Evolutionary conservation across 768 basidiomycete species (phyloP).

Genomic region (Lactarius deliciosus): DNA sequence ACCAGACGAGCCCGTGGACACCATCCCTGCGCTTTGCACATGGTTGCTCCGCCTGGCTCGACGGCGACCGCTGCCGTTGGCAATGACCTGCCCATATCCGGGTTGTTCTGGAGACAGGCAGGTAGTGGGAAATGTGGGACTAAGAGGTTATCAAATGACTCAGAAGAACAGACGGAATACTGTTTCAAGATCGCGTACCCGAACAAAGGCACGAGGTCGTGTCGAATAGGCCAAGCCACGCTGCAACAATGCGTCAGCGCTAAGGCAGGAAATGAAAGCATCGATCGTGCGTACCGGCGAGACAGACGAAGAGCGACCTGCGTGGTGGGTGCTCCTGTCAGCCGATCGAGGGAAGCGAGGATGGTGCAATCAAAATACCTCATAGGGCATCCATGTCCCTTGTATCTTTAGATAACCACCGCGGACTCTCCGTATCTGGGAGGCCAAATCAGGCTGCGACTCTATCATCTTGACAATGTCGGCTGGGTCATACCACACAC

Average conservation of each 20-base stretch:
- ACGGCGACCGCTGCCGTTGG: constrained; percentile 35
- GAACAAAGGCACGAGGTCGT: constrained; percentile 84
- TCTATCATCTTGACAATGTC: constrained; percentile 94
- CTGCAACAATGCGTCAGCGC: constrained; percentile 41
- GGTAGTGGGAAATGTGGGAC: constrained; percentile 80
- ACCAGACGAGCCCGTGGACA: constrained; percentile 18
- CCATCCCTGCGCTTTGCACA: constrained; percentile 16
- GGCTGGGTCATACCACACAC: constrained; percentile 44
- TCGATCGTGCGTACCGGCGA: constrained; percentile 56
- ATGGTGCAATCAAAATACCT: constrained; percentile 45
- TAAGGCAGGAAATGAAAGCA: background rate
- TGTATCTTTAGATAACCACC: constrained; percentile 91
- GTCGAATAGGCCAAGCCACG: constrained; percentile 85
- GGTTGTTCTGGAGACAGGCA: constrained; percentile 84
- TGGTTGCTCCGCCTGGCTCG: constrained; percentile 27
- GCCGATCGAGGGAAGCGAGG: constrained; percentile 12
- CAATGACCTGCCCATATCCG: constrained; percentile 82
- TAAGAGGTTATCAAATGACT: constrained; percentile 35
- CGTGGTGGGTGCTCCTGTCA: constrained; percentile 22
- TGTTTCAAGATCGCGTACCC: constrained; percentile 50
- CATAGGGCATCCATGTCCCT: constrained; percentile 93
- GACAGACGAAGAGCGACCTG: constrained; percentile 79
- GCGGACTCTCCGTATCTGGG: constrained; percentile 78
- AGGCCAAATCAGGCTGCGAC: constrained; percentile 83
- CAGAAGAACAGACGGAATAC: constrained; percentile 19